Evolutionary conservation across 129 eudicot genomes (phyloP).

Genomic region (Flaveria robusta): DNA sequence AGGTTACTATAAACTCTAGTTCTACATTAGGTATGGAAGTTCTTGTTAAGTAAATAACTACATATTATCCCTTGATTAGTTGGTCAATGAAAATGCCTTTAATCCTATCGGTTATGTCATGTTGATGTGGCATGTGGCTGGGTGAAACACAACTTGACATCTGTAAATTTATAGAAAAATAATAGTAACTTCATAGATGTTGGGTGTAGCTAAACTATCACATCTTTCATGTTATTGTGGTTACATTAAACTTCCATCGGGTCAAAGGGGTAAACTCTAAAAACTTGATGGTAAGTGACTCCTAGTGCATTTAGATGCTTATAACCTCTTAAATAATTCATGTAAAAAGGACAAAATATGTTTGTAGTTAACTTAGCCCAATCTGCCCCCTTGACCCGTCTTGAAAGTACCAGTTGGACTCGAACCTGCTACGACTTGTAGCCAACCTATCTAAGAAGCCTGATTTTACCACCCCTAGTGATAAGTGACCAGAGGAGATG

Average conservation of each 20-base stretch:
- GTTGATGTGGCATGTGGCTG: conserved; percentile 59
- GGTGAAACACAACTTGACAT: conserved; percentile 63
- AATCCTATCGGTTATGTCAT: conserved; percentile 75
- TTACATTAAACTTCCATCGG: neutral
- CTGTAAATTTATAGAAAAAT: conserved; percentile 38
- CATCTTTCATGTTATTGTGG: too few relatives aligned
- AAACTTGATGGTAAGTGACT: too few relatives aligned
- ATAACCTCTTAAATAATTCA: too few relatives aligned
- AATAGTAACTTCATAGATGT: too few relatives aligned
- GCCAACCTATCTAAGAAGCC: too few relatives aligned
- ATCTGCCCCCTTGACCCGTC: too few relatives aligned
- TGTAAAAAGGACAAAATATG: neutral
- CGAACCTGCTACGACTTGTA: too few relatives aligned
- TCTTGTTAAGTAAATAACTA: neutral
- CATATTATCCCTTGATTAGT: conserved; percentile 76
- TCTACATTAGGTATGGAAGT: neutral
- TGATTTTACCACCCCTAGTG: too few relatives aligned
- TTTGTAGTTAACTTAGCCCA: neutral
- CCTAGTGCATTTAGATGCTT: too few relatives aligned
- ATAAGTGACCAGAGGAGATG: too few relatives aligned
- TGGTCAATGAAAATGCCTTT: conserved; percentile 83
- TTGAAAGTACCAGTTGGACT: too few relatives aligned
- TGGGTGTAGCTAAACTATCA: too few relatives aligned
- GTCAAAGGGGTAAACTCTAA: neutral
- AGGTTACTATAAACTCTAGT: neutral